Evolutionary conservation across 1,139 yeast genomes (phyloP), one percentile per base, ranked within the genome.

Genomic region (Nakaseomyces bracarensis): DNA sequence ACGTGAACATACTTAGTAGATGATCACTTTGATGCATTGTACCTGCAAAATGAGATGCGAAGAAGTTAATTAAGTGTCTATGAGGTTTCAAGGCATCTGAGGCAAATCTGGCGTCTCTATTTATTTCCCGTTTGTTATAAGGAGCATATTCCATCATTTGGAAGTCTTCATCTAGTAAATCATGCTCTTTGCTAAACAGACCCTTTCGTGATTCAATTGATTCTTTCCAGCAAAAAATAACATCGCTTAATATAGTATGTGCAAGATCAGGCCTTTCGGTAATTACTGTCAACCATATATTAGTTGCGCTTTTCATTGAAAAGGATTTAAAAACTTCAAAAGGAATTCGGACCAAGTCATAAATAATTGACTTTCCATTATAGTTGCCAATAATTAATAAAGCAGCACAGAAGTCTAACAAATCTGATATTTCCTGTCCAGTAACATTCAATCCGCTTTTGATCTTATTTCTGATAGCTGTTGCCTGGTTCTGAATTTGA

Each of bases 101-200:
- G 0, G 77, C 76, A 3, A 61, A 48, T 3, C 64, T 61, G 1
- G 86, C 77, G 27, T 69, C 63, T 49, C 72, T 72, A 46, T 76
- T 73, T n/a, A 80, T 70, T 8, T 67, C 71, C 36, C 69, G 70
- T 51, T 77, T 79, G 63, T 83, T 81, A 41, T 94, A 79, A 13
- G 98, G 97, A 1, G 87, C 69, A 57, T 93, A 93, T 52, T 85
- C 95, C 98, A 91, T 91, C 46, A 70, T 72, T 49, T 74, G 67
- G 55, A 70, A 82, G 45, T 81, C 86, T 6, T 94, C 82, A 40
- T 70, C 69, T 1, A 55, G 57, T n/a, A 77, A 60, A 58, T 87
- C 95, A 51, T 68, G 65, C 3, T 65, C 58, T n/a, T 68, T 70
- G 7, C 81, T 75, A 58, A 75, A 91, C 9, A 91, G 63, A 1